Evolutionary conservation across 495 filamentous ascomycete genomes (phyloP), one percentile per base, ranked within the genome.

Genomic region (Tuber umbilicatum): DNA sequence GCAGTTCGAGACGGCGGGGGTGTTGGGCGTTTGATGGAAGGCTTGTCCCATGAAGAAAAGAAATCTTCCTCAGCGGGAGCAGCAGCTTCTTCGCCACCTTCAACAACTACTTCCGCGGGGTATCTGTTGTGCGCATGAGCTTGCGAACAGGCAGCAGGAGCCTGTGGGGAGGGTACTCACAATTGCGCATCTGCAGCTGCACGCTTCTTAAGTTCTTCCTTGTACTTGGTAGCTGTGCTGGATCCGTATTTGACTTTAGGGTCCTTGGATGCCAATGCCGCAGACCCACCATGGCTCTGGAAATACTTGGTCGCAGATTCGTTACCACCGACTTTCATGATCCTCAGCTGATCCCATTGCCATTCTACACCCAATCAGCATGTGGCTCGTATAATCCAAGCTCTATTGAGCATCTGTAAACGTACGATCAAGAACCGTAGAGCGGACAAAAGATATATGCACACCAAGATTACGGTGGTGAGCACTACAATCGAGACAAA

Each of bases 311-410:
- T 98, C 38, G 95, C 96, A 42, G 94, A 97, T 84, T 98, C 95
- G 83, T 99, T 99, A 73, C 95, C 95, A 78, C 95, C 95, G 27
- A 97, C 93, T 85, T 98, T 98, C 95, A 99, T 99, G n/a, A 92
- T 84, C 60, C 95, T 91, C 43, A 99, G 89, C 82, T 98, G 94
- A 81, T 97, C 94, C 94, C 95, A 98, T 91, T 97, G 93, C 96
- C 96, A 99, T 86, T 96, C 95, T 99, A 81, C 70, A 71, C n/a
- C 40, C 37, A 50, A 76, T 77, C 41, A 77, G 50, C n/a, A 69
- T 71, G 23, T 50, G 47, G 10, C 37, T n/a, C 23, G 0, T 16
- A 23, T 31, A 19, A 73, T 38, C 45, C 67, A 2, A 35, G 27
- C 50, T 40, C 67, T 47, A 55, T 55, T 38, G 27, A 64, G 55